Percentiles rank a stretch among this genome's conserved stretches.
Conservation (phyloP, 169 alveolate genomes). For the Amoebophrya sp. region DNA sequence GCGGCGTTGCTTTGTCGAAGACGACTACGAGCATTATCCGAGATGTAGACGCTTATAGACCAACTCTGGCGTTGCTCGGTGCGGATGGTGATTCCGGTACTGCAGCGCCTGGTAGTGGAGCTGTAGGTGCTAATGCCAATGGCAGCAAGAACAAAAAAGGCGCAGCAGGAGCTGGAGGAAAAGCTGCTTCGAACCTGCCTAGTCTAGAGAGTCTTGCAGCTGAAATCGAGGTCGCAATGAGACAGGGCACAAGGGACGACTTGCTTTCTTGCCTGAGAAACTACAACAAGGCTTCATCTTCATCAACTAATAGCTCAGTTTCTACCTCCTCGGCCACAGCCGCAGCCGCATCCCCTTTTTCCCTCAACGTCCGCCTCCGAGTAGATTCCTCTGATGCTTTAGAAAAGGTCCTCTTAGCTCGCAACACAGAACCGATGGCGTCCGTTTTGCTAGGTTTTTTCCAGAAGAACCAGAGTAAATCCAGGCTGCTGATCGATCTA, state of each 20-base stretch:
- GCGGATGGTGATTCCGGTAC: too few species aligned
- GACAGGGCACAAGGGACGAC: neutral
- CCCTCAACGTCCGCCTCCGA: neutral
- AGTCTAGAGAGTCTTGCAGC: neutral
- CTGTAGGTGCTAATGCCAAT: neutral
- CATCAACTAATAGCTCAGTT: too few species aligned
- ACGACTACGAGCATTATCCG: too few species aligned
- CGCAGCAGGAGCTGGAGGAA: too few species aligned
- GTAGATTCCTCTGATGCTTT: neutral
- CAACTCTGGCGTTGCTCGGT: too few species aligned
- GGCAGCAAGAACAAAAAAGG: neutral
- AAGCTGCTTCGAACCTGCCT: neutral
- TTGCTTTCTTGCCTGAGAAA: neutral
- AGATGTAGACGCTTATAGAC: too few species aligned
- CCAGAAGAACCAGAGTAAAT: too few species aligned
- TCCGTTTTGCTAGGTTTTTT: too few species aligned
- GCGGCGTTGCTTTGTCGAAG: neutral
- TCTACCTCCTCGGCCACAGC: too few species aligned
- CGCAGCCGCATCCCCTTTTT: neutral
- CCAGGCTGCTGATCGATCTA: too few species aligned
- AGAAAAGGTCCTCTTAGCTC: neutral
- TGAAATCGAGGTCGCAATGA: neutral
- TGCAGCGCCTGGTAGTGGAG: too few species aligned
- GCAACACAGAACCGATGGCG: too few species aligned
- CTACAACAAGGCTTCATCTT: neutral